Percentiles rank a stretch among this genome's conserved stretches.
Evolutionary conservation across 164 flowering plant genomes (phyloP).

Genomic region (Dillenia suffruticosa): DNA sequence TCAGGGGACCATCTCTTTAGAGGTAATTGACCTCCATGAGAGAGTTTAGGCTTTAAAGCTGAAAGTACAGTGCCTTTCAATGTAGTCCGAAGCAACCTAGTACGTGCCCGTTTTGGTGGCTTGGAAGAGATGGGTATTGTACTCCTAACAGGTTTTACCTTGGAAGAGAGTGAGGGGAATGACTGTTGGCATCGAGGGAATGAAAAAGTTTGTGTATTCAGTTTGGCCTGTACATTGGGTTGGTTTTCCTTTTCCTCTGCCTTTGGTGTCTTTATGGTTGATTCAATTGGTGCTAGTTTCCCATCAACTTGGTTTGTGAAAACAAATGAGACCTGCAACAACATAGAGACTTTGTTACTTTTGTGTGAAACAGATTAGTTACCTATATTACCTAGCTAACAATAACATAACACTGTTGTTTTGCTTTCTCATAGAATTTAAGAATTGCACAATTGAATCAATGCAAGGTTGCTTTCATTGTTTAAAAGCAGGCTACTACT

Average conservation of each 20-base stretch:
- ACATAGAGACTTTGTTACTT: no score
- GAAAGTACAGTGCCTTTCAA: conserved; percentile 21
- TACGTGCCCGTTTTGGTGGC: conserved; percentile 18
- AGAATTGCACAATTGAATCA: no score
- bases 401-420: no score
- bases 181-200: conserved; percentile 18
- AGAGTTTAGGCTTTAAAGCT: conserved; percentile 23
- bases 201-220: conserved; percentile 8
- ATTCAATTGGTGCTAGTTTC: conserved; percentile 81
- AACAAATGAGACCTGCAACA: conserved; percentile 86
- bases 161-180: conserved; percentile 23
- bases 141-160: conserved; percentile 13
- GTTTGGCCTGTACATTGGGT: conserved; percentile 10
- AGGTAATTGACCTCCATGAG: conserved; percentile 35
- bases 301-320: conserved; percentile 95
- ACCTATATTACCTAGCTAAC: no score
- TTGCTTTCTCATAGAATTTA: no score
- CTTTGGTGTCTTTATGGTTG: conserved; percentile 26
- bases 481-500: no score
- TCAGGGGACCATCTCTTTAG: conserved; percentile 40
- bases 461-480: no score
- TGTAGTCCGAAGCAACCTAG: conserved; percentile 24
- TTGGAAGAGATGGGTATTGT: conserved; percentile 14
- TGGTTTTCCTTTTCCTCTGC: conserved; percentile 13
- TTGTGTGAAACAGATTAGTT: no score